Base-by-base conservation (phyloP, 306 rosid species). In the Lupinus albus region DNA sequence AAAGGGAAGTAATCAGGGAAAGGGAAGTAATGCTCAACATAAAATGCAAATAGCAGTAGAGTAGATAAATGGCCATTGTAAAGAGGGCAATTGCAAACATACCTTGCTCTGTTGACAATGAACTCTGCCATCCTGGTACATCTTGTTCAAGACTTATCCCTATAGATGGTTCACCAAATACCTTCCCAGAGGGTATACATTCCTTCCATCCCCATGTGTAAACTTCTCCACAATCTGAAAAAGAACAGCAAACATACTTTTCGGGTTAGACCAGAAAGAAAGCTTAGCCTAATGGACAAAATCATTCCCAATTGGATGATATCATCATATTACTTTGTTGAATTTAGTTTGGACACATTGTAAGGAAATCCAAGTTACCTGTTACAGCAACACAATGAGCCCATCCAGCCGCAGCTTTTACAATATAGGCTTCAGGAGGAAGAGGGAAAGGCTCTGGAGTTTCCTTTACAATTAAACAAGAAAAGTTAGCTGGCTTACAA, bases 151-250 rank as follows among this genome's bases (percentile, higher is more conserved):
- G 57, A 69, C 81, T 77, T 60, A 53, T 16, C 57, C 77, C 85
- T 14, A 53, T 10, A 45, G 76, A 53, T 64, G 77, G 67, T 56
- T 85, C 89, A 8, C 84, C 86, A 78, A 85, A 61, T 44, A 87
- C 83, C 80, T 80, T 89, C 58, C 96, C 96, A 18, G 94, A 85
- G 5, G 96, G 96, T 80, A 89, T 82, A 78, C 96, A 89, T 82
- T 89, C 96, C 78, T 83, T 89, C 96, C 96, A 89, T 58, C 96
- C 96, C 96, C 96, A 89, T 1, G 96, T 87, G 64, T 82, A 89
- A 44, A 89, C 89, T 73, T 81, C 86, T 71, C 89, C 91, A 12
- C 57, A 68, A 7, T 78, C 96, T 89, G 87, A 52, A 60, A 42
- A 30, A 36, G 63, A 81, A 60, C 67, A 76, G 9, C 18, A 56